phyloP scores from a whole-genome alignment of 1,284 basidiomycete genomes.

The Melanopsichium pennsylvanicum region DNA sequence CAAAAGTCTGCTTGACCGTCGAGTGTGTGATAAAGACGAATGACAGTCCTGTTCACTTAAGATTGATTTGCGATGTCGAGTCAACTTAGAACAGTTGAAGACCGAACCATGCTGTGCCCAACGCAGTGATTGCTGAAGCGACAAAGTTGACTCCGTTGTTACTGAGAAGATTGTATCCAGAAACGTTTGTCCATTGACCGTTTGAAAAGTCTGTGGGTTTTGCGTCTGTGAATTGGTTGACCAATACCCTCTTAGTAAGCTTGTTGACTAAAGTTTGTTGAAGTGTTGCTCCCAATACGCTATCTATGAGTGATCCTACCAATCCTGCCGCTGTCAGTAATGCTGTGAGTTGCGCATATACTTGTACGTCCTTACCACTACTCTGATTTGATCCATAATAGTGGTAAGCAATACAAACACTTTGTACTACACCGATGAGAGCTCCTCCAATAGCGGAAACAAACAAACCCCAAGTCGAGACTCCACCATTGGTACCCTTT shows the following conservation, averaged over 20 bases:
- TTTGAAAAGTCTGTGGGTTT: constrained; percentile 44
- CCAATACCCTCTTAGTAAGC: constrained; percentile 68
- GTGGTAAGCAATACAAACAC: constrained; percentile 69
- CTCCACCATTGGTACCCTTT: constrained; percentile 88
- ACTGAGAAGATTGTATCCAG: constrained; percentile 76
- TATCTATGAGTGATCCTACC: constrained; percentile 71
- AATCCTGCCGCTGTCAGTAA: constrained; percentile 51
- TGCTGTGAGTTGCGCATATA: constrained; percentile 73
- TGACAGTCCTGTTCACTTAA: neutral
- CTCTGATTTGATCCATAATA: no score
- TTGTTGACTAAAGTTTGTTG: constrained; percentile 81
- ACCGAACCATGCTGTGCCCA: constrained; percentile 31
- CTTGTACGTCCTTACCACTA: no score
- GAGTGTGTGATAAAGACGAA: no score
- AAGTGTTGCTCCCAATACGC: constrained; percentile 81
- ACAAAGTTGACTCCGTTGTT: constrained; percentile 73
- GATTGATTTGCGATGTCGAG: neutral
- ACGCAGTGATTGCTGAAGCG: constrained; percentile 24
- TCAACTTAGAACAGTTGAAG: constrained; percentile 8
- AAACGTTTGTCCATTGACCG: constrained; percentile 71
- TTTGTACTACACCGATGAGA: constrained; percentile 65
- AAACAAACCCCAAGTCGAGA: constrained; percentile 78
- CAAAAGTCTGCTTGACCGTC: no score
- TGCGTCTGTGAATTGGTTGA: constrained; percentile 4
- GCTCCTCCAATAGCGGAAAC: constrained; percentile 78